A percentile compares a stretch with the other conserved stretches of the same genome.
phyloP scores from a whole-genome alignment of 805 yeast species.

The Scheffersomyces coipomensis region DNA sequence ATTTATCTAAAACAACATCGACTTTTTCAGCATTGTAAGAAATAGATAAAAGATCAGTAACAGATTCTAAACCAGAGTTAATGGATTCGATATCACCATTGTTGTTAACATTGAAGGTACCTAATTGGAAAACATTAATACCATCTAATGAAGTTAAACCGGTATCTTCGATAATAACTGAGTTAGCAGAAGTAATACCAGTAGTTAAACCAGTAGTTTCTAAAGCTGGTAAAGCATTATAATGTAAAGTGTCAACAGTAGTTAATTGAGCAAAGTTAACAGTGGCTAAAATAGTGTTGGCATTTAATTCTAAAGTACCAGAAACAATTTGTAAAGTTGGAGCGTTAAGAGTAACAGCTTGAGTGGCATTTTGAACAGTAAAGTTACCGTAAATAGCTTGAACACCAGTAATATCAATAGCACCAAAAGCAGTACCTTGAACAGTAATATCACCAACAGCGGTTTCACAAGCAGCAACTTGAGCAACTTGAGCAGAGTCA shows the following conservation, averaged over 20 bases:
- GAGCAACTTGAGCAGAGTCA: constrained; percentile 75
- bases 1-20: constrained; percentile 63
- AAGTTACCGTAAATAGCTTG: constrained; percentile 77
- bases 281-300: constrained; percentile 63
- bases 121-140: constrained; percentile 47
- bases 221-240: constrained; percentile 86
- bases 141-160: constrained; percentile 67
- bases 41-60: constrained; percentile 72
- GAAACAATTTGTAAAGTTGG: constrained; percentile 74
- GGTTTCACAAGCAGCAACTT: constrained; percentile 69
- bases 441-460: constrained; percentile 78
- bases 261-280: constrained; percentile 76
- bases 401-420: constrained; percentile 72
- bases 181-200: constrained; percentile 72
- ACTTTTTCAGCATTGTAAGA: constrained; percentile 83
- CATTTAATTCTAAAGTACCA: constrained; percentile 61
- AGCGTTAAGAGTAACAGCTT: constrained; percentile 67
- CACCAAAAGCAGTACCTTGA: constrained; percentile 55
- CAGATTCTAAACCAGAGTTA: constrained; percentile 70
- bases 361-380: constrained; percentile 61
- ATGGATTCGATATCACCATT: constrained; percentile 73
- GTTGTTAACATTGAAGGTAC: constrained; percentile 81
- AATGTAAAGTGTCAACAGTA: constrained; percentile 77
- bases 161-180: constrained; percentile 72
- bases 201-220: constrained; percentile 59